phyloP scores from a whole-genome alignment of 2,329 filamentous ascomycete species.

The Lachnellula suecica region DNA sequence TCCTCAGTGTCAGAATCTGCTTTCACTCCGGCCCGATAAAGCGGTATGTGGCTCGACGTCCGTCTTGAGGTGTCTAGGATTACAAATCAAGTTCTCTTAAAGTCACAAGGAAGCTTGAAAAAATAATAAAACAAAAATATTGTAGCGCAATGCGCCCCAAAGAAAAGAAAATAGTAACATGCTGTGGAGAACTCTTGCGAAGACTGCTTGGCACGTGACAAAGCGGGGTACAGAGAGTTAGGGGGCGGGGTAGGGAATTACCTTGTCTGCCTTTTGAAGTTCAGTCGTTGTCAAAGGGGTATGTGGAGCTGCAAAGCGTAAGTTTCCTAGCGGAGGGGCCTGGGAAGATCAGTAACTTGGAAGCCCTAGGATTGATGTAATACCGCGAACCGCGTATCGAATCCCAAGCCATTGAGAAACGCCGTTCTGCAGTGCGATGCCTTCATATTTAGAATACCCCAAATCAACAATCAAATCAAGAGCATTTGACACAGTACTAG shows the following conservation, averaged over 20 bases:
- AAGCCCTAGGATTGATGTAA: not conserved
- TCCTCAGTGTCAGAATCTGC: no score
- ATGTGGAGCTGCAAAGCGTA: slow-evolving; percentile 65
- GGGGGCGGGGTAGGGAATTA: not conserved
- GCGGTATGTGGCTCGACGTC: no score
- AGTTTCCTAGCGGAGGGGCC: slow-evolving; percentile 60
- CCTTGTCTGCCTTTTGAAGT: slow-evolving; percentile 12
- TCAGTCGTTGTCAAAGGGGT: slow-evolving; percentile 45
- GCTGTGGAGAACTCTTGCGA: not conserved
- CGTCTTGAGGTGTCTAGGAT: not conserved
- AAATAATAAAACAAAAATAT: not conserved
- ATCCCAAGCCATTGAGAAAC: slow-evolving; percentile 72
- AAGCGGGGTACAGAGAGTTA: no score
- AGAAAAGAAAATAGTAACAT: not conserved
- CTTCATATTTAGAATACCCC: slow-evolving; percentile 64
- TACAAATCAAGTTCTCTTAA: not conserved
- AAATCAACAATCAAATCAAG: no score
- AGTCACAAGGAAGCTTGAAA: not conserved
- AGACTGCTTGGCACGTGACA: no score
- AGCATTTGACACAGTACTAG: no score
- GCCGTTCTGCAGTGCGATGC: slow-evolving; percentile 51
- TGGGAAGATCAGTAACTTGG: not conserved
- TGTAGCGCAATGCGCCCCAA: no score
- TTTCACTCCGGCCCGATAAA: no score
- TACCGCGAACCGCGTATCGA: slow-evolving; percentile 58